Conservation (phyloP, 805 yeast genomes). For the Metschnikowia picachoensis region DNA sequence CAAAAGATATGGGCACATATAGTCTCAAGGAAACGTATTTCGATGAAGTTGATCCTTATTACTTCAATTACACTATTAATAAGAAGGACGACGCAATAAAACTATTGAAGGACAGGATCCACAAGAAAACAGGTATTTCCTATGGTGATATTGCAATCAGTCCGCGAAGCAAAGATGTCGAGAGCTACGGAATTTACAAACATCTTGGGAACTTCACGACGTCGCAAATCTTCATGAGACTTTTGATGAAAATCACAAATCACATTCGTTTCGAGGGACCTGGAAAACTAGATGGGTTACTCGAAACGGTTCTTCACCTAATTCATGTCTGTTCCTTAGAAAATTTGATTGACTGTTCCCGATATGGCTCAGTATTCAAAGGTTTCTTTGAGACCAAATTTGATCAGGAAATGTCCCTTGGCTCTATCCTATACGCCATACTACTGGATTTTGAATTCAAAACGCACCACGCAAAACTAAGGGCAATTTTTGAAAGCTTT, state of each 20-base stretch:
- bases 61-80: conserved; percentile 71
- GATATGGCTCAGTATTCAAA: conserved; percentile 32
- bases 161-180: conserved; percentile 43
- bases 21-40: conserved; percentile 34
- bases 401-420: conserved; percentile 33
- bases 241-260: conserved; percentile 47
- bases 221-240: conserved; percentile 49
- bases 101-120: conserved; percentile 49
- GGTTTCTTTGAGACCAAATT: conserved; percentile 23
- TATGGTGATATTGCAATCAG: conserved; percentile 50
- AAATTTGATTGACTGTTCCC: conserved; percentile 23
- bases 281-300: conserved; percentile 50
- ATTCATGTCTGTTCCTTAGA: conserved; percentile 54
- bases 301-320: conserved; percentile 60
- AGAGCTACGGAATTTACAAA: conserved; percentile 36
- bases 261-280: conserved; percentile 33
- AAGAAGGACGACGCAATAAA: conserved; percentile 80
- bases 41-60: conserved; percentile 56
- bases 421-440: conserved; percentile 32
- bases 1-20: conserved; percentile 37
- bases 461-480: conserved; percentile 49
- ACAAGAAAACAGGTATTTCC: conserved; percentile 34
- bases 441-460: conserved; percentile 40
- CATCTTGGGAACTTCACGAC: conserved; percentile 50
- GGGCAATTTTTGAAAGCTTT: conserved; percentile 46